Evolutionary conservation across 768 basidiomycete genomes (phyloP), one percentile per base, ranked within the genome.

Genomic region (Pleurotus salmoneostramineus): DNA sequence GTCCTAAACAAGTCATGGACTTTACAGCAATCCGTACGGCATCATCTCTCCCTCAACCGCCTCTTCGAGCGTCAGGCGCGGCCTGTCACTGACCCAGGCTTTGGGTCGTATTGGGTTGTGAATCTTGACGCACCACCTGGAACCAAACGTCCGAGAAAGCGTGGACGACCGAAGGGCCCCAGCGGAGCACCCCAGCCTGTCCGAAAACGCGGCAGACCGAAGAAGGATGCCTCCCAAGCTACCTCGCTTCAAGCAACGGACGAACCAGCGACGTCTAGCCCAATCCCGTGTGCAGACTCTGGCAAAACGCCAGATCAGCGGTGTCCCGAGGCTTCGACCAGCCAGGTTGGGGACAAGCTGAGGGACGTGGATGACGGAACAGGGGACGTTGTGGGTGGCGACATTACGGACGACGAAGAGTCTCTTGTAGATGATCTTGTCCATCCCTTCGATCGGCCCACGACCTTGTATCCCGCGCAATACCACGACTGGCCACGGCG

Each of bases 21-120:
- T 50, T 42, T 32, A 40, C 62, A 93, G 91, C 90, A 93, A 91
- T 93, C 91, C 43, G 90, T 93, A 57, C 82, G 91, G 58, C 91
- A 93, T 61, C 91, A 92, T 70, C 77, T 93, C 37, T 92, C 91
- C 8, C 73, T 92, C 51, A 92, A 92, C 70, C 83, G 89, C 36
- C 72, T 93, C 4, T 93, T 93, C 65, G 91, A 93, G 68, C 81
- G 89, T 50, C 88, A 91, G 63, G 86, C 88, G 15, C 81, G 91
- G 50, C 91, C 91, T 6, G 87, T 88, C 7, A 89, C 89, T 33
- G 90, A 92, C 68, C 91, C 91, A 10, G 91, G 91, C 12, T 91
- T 91, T 68, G 91, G 91, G 17, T 92, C 90, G 8, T 92, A 93
- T 66, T 93, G 91, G 91, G 91, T 90, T 36, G 91, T 93, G n/a